A percentile compares a stretch with the other conserved stretches of the same genome.
phyloP scores from a whole-genome alignment of 1,284 basidiomycete genomes.

The Heterobasidion irregulare region DNA sequence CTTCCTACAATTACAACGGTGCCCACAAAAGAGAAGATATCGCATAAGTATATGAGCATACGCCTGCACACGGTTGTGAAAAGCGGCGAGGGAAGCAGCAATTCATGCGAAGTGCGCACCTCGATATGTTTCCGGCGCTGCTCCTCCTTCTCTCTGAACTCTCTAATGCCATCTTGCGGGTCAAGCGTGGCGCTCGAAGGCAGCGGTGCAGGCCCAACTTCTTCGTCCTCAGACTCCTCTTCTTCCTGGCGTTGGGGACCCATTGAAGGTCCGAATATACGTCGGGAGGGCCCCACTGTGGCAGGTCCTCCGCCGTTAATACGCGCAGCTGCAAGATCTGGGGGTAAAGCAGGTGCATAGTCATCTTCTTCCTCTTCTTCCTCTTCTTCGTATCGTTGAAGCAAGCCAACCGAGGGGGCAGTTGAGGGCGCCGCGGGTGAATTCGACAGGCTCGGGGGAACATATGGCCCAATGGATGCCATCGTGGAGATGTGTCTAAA shows the following conservation, averaged over 20 bases:
- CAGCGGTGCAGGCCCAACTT: constrained; percentile 71
- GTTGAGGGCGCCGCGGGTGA: neutral
- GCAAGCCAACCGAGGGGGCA: neutral
- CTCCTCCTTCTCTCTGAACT: constrained; percentile 80
- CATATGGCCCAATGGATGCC: constrained; percentile 15
- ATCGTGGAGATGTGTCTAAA: constrained; percentile 2
- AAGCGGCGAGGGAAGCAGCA: too few relatives aligned
- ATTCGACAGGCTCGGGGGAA: constrained; percentile 17
- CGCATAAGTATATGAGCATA: neutral
- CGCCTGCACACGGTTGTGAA: neutral
- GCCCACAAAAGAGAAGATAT: neutral
- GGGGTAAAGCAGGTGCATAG: constrained; percentile 57
- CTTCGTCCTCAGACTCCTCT: constrained; percentile 55
- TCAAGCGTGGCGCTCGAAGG: constrained; percentile 31
- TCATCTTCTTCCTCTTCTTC: constrained; percentile 44
- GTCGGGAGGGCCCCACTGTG: constrained; percentile 16
- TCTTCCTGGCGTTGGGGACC: constrained; percentile 17
- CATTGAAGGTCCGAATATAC: constrained; percentile 9
- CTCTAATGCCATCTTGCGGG: constrained; percentile 54
- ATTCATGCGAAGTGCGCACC: constrained; percentile 24
- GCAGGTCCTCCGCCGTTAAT: neutral
- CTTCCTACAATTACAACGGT: constrained; percentile 39
- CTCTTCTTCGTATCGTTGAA: constrained; percentile 10
- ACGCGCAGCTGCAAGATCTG: constrained; percentile 40
- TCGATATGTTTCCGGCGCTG: constrained; percentile 57